Percentiles rank a stretch among this genome's conserved stretches.
These are phyloP conservation scores for Cryphonectria naterciae DNA, from an alignment of 2,329 filamentous ascomycete genomes.

Conservation along the genomic window DNA sequence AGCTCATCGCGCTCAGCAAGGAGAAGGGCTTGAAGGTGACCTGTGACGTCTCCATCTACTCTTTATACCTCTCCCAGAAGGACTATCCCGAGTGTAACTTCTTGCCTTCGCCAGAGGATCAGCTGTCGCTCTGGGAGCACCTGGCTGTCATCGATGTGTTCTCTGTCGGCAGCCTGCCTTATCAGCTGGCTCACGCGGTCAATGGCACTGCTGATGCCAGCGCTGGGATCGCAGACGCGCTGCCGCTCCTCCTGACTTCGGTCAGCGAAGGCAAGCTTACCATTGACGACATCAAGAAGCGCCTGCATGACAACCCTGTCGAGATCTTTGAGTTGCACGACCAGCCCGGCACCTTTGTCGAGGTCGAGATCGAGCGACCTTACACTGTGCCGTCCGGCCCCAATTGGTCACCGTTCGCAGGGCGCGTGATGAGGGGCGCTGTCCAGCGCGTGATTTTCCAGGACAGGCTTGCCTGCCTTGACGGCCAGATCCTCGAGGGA, in stretches of 20 bases:
- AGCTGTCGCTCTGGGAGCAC: constrained; percentile 75
- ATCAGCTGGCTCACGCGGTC: constrained; percentile 67
- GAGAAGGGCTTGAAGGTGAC: constrained; percentile 81
- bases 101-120: constrained; percentile 69
- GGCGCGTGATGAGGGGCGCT: constrained; percentile 68
- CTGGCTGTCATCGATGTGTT: constrained; percentile 76
- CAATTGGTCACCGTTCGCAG: constrained; percentile 73
- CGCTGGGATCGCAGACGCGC: constrained; percentile 71
- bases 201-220: constrained; percentile 59
- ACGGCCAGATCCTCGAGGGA: constrained; percentile 64
- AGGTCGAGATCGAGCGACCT: constrained; percentile 75
- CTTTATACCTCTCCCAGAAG: constrained; percentile 72
- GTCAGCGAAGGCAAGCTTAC: constrained; percentile 74
- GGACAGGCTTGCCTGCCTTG: constrained; percentile 73
- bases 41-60: constrained; percentile 81
- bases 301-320: constrained; percentile 78
- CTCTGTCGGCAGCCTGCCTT: constrained; percentile 77
- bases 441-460: constrained; percentile 79
- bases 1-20: constrained; percentile 76
- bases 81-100: constrained; percentile 70
- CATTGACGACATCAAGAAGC: constrained; percentile 71
- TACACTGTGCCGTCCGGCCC: constrained; percentile 59
- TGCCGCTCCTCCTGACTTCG: constrained; percentile 76
- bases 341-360: constrained; percentile 72
- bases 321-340: constrained; percentile 83